Evolutionary conservation across 192 early-diverging fungal species (phyloP), one percentile per base, ranked within the genome.

Genomic region (Umbelopsis sp.): DNA sequence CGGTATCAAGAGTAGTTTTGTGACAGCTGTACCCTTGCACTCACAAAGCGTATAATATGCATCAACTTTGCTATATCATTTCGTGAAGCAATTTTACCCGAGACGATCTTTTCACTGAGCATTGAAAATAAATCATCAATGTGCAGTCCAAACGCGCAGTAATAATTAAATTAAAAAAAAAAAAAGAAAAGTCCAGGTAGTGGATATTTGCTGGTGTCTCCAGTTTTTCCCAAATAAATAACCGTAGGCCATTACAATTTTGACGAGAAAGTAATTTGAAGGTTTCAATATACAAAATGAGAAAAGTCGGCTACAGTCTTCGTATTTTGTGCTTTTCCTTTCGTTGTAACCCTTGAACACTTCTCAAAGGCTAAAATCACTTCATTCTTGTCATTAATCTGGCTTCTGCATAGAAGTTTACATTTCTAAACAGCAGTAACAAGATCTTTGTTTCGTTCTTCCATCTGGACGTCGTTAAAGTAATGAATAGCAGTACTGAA

Each of bases 401-500:
- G 47, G 10, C 10, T 4, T 41, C 38, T 41, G 12, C 12, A 41
- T 41, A 41, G 38, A 41, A 41, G 12, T 6, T 41, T 41, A 11
- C 38, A 41, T 41, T 41, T 41, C 38, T 49, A 49, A 17, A 49
- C 47, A 49, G 16, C 47, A 12, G 6, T 17, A 17, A 41, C 38
- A 41, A 41, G 20, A 49, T 7, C 47, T 49, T 49, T 17, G 47
- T 5, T 49, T 49, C 17, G n/a, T 17, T 21, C 4, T 16, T n/a
- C 5, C 47, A 49, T 5, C 10, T 49, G 47, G 4, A 49, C n/a
- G 16, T 2, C n/a, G 20, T 17, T 20, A 8, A n/a, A 34, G 17
- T 5, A 34, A 62, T 62, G 56, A 32, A 62, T 62, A 62, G 56
- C 56, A 62, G 4, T 62, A 62, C 56, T 31, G 17, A 29, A 62